These are phyloP conservation scores for Scheffersomyces illinoinensis DNA, from an alignment of 1,139 yeast species.

Conservation along the genomic window DNA sequence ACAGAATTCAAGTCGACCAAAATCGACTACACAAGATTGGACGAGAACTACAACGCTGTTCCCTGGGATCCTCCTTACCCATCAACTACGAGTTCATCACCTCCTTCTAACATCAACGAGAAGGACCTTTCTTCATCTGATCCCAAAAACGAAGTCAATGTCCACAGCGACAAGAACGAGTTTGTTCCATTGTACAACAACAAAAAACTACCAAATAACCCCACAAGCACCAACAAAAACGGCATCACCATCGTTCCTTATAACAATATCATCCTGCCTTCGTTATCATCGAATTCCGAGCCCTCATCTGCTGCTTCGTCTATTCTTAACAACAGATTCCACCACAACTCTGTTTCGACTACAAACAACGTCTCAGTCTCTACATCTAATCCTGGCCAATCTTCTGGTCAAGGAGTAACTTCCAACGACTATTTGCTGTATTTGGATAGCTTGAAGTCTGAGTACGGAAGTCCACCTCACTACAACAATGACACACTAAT, in stretches of 20 bases:
- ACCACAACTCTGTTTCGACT: background rate
- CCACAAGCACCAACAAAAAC: background rate
- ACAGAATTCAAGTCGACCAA: constrained; percentile 39
- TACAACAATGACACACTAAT: constrained; percentile 9
- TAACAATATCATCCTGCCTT: constrained; percentile 19
- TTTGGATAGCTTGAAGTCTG: constrained; percentile 14
- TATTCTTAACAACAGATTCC: background rate
- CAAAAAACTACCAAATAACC: background rate
- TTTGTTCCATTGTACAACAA: constrained; percentile 2
- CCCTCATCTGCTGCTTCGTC: constrained; percentile 6
- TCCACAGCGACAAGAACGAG: background rate
- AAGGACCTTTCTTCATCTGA: constrained; percentile 8
- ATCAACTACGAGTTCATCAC: constrained; percentile 2
- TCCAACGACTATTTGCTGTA: constrained; percentile 21
- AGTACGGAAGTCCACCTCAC: background rate
- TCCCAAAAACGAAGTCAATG: constrained; percentile 6
- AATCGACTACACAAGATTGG: constrained; percentile 26
- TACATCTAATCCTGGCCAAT: background rate
- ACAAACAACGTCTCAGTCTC: background rate
- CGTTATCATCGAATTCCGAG: constrained; percentile 16
- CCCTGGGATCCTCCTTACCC: constrained; percentile 6
- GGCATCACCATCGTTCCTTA: constrained; percentile 24
- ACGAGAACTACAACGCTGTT: constrained; percentile 10
- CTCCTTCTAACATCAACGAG: constrained; percentile 4
- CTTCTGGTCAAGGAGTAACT: background rate